A percentile compares a stretch with the other conserved stretches of the same genome.
phyloP scores from a whole-genome alignment of 129 eudicot genomes.

The Flaveria brownii region DNA sequence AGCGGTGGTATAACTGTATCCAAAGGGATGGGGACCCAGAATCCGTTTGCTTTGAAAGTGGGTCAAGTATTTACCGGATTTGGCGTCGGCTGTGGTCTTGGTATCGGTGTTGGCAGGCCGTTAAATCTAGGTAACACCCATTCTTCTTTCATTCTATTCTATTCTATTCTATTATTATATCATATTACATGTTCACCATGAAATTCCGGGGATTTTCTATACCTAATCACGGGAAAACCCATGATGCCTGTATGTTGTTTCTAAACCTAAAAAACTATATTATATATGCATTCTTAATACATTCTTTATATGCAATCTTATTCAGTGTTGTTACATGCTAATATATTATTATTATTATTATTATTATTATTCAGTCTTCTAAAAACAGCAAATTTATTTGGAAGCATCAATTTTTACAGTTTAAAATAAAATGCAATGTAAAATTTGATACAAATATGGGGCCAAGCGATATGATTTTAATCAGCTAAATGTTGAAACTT shows the following conservation, averaged over 20 bases:
- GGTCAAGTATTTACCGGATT: slow-evolving; percentile 88
- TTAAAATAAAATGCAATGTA: neutral
- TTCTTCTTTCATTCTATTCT: neutral
- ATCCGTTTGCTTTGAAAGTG: slow-evolving; percentile 82
- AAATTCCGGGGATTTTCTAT: slow-evolving; percentile 43
- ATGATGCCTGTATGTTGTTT: slow-evolving; percentile 37
- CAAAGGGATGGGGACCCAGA: slow-evolving; percentile 38
- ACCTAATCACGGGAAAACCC: slow-evolving; percentile 11
- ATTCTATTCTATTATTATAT: no score
- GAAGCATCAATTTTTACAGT: neutral
- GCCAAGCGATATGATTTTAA: neutral
- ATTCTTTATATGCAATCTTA: no score
- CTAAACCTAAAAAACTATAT: no score
- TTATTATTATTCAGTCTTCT: no score
- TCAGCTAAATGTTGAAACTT: neutral
- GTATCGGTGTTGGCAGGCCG: slow-evolving; percentile 82
- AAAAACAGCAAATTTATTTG: no score
- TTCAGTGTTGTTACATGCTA: no score
- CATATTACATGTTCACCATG: slow-evolving; percentile 20
- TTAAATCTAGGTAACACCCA: slow-evolving; percentile 48
- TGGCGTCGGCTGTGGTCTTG: slow-evolving; percentile 97
- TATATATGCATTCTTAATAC: no score
- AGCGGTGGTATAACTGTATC: slow-evolving; percentile 25
- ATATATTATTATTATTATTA: no score
- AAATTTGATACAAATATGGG: neutral